A percentile compares a stretch with the other conserved stretches of the same genome.
Evolutionary conservation across 1,139 yeast species (phyloP).

Genomic region (Magnusiomyces sp.): DNA sequence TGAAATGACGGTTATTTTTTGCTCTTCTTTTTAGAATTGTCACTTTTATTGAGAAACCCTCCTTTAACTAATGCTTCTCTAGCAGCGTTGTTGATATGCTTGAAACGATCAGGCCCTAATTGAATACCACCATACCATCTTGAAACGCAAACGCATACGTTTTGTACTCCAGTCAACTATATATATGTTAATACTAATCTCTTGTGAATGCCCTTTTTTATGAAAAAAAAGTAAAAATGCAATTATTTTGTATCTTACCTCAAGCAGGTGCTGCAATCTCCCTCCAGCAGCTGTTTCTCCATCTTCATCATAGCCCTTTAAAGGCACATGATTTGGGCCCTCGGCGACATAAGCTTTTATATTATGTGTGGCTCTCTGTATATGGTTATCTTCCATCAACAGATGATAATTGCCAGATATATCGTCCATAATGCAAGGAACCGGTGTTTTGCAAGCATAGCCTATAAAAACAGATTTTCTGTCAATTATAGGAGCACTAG

Average conservation of each 20-base stretch:
- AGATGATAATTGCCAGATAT: constrained; percentile 46
- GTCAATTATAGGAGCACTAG: constrained; percentile 70
- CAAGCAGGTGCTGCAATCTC: constrained; percentile 67
- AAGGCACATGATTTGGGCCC: constrained; percentile 41
- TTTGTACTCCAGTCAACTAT: constrained; percentile 55
- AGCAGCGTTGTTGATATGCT: constrained; percentile 84
- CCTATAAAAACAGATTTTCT: constrained; percentile 83
- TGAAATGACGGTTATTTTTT: constrained; percentile 7
- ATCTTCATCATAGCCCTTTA: constrained; percentile 90
- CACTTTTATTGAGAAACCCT: constrained; percentile 35
- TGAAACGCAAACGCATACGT: constrained; percentile 77
- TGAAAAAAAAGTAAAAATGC: neutral
- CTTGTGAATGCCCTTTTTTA: too few species aligned
- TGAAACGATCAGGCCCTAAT: constrained; percentile 82
- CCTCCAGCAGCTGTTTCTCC: constrained; percentile 98
- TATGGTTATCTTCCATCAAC: constrained; percentile 55
- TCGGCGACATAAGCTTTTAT: constrained; percentile 82
- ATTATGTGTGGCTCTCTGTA: constrained; percentile 64
- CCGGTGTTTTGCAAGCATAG: constrained; percentile 46
- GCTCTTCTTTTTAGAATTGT: constrained; percentile 13
- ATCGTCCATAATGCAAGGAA: constrained; percentile 48
- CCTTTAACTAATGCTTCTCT: constrained; percentile 73
- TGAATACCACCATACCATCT: constrained; percentile 94
- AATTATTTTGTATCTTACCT: constrained; percentile 36
- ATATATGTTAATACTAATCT: neutral